These are phyloP conservation scores for Colletotrichum shisoi DNA, from an alignment of 2,329 filamentous ascomycete species.

Conservation along the genomic window DNA sequence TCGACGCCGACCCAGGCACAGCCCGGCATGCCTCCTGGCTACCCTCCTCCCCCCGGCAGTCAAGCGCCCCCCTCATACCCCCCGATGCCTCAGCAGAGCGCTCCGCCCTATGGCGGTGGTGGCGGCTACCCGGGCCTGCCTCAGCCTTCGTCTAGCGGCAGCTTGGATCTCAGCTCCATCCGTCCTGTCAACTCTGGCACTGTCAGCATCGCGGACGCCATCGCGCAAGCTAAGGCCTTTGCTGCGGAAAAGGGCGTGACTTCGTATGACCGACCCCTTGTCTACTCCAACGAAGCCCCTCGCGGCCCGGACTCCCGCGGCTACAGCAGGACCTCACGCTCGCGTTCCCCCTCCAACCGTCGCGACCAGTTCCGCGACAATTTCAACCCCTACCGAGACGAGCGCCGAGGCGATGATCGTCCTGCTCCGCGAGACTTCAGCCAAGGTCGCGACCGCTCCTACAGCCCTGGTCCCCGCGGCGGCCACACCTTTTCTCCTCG, in stretches of 20 bases:
- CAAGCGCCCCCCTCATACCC: constrained; percentile 49
- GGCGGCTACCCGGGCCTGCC: constrained; percentile 60
- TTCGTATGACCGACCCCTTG: constrained; percentile 65
- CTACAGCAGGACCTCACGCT: constrained; percentile 70
- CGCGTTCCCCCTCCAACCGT: constrained; percentile 73
- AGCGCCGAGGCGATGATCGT: constrained; percentile 73
- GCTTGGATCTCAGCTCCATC: constrained; percentile 80
- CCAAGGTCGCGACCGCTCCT: constrained; percentile 72
- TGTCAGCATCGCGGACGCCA: constrained; percentile 82
- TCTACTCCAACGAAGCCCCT: constrained; percentile 52
- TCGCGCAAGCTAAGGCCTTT: constrained; percentile 83
- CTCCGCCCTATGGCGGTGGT: constrained; percentile 50
- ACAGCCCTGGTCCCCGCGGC: constrained; percentile 69
- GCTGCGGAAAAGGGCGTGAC: constrained; percentile 79
- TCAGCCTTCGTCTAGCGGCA: constrained; percentile 76
- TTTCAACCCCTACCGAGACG: constrained; percentile 84
- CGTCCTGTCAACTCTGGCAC: constrained; percentile 81
- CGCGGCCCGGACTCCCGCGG: constrained; percentile 50
- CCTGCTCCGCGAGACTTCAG: constrained; percentile 61
- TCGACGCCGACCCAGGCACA: constrained; percentile 55
- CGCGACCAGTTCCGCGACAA: constrained; percentile 77
- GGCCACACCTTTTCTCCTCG: constrained; percentile 69
- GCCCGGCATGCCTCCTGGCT: constrained; percentile 50
- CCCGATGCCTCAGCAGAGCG: constrained; percentile 48
- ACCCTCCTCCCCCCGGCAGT: constrained; percentile 51